phyloP scores from a whole-genome alignment of 148 eudicot species.

The Fagopyrum tataricum region DNA sequence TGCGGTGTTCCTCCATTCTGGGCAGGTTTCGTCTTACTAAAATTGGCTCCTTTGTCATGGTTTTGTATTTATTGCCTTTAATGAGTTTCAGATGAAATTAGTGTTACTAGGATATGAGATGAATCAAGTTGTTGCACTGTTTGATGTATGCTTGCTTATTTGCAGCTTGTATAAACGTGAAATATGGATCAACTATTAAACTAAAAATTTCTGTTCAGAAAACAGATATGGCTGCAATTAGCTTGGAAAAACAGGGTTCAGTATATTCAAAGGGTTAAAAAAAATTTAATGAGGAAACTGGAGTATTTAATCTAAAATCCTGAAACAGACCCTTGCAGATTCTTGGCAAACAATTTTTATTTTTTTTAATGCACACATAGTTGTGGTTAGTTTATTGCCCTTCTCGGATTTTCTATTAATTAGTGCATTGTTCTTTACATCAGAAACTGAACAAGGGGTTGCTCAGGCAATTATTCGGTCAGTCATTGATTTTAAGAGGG shows the following conservation, averaged over 20 bases:
- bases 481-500: constrained; percentile 66
- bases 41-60: background rate
- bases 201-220: background rate
- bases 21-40: constrained; percentile 36
- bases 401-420: background rate
- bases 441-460: constrained; percentile 85
- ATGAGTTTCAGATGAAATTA: background rate
- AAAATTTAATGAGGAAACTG: background rate
- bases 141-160: background rate
- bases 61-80: background rate
- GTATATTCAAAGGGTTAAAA: background rate
- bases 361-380: background rate
- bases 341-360: background rate
- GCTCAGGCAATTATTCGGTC: constrained; percentile 87
- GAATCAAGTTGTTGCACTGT: background rate
- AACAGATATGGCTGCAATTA: background rate
- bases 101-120: background rate
- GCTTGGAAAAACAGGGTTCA: background rate
- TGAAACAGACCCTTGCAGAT: background rate
- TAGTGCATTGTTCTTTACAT: background rate
- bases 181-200: background rate
- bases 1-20: constrained; percentile 59
- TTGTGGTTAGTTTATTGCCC: background rate
- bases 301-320: background rate
- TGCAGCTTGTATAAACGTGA: background rate